A percentile compares a stretch with the other conserved stretches of the same genome.
Evolutionary conservation across 2,329 filamentous ascomycete genomes (phyloP).

Genomic region (Ciborinia camelliae): DNA sequence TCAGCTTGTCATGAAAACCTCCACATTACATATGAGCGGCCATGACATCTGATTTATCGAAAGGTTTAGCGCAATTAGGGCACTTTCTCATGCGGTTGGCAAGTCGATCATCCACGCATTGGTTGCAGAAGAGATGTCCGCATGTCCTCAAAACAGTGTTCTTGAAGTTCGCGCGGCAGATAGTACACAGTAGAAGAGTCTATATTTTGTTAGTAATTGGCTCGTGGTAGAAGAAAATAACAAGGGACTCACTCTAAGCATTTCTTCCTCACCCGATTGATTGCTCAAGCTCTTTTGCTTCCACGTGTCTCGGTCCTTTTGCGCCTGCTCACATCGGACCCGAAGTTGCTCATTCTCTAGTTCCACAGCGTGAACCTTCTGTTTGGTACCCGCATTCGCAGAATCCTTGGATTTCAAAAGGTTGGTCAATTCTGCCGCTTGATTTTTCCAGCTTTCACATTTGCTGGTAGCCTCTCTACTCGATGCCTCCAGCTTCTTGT

Average conservation of each 20-base stretch:
- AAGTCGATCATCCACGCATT: conserved; percentile 85
- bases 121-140: conserved; percentile 89
- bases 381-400: conserved; percentile 48
- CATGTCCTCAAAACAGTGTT: conserved; percentile 91
- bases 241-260: conserved; percentile 72
- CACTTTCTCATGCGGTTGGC: conserved; percentile 91
- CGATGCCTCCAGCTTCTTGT: conserved; percentile 71
- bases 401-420: conserved; percentile 74
- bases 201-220: conserved; percentile 43
- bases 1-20: conserved; percentile 12
- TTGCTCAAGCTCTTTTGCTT: conserved; percentile 79
- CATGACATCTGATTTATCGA: conserved; percentile 90
- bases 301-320: conserved; percentile 82
- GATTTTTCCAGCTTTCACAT: conserved; percentile 68
- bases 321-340: conserved; percentile 70
- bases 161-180: conserved; percentile 91
- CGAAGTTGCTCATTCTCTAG: conserved; percentile 78
- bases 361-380: conserved; percentile 60
- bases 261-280: conserved; percentile 77
- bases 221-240: conserved; percentile 26
- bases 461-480: conserved; percentile 66
- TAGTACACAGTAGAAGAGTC: conserved; percentile 80
- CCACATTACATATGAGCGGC: conserved; percentile 51
- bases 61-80: conserved; percentile 87
- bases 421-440: conserved; percentile 72